A percentile compares a stretch with the other conserved stretches of the same genome.
Conservation (phyloP, 805 yeast genomes). For the Monosporozyma servazzii region DNA sequence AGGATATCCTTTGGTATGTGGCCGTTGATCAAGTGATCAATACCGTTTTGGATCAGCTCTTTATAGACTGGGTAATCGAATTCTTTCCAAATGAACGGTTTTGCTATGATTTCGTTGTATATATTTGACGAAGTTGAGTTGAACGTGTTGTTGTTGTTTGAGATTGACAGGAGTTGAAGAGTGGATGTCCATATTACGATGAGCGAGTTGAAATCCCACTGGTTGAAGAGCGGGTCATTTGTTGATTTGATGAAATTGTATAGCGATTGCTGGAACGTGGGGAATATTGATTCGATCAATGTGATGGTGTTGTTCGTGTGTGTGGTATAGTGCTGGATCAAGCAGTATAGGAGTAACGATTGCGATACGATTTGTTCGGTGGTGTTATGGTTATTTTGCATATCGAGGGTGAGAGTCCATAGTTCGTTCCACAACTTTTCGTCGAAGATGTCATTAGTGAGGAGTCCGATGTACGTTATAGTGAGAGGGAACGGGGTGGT, state of each 20-base stretch:
- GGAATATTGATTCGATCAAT: neutral
- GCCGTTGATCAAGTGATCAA: neutral
- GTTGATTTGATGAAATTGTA: neutral
- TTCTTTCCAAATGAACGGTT: neutral
- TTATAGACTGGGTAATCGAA: neutral
- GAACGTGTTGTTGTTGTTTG: neutral
- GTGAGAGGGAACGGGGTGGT: neutral
- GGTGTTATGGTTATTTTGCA: neutral
- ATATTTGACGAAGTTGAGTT: neutral
- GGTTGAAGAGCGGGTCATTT: neutral
- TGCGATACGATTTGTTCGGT: neutral
- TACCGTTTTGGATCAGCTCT: neutral
- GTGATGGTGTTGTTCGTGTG: neutral
- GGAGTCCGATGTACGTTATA: neutral
- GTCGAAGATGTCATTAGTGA: neutral
- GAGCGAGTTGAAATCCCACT: neutral
- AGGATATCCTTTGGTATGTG: neutral
- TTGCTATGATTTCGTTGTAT: neutral
- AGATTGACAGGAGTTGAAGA: neutral
- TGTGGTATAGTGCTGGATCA: neutral
- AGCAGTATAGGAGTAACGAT: neutral
- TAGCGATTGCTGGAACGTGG: neutral
- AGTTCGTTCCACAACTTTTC: neutral
- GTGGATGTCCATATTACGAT: neutral
- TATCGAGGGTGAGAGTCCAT: neutral